phyloP scores from a whole-genome alignment of 495 filamentous ascomycete species.

The Pseudomonodictys pantanalensis region DNA sequence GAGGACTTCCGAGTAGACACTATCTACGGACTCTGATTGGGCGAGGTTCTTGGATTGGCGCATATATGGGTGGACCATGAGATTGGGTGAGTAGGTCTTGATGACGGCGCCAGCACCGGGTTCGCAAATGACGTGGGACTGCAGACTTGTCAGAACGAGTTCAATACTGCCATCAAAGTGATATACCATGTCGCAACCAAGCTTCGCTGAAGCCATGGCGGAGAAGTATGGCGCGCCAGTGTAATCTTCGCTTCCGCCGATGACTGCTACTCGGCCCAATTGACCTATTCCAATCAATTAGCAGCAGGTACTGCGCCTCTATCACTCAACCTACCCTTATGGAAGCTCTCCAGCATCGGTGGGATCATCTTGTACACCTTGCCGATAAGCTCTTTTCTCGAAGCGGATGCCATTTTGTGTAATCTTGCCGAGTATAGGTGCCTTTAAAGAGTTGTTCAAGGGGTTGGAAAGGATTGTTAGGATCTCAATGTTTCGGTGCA shows the following conservation, averaged over 20 bases:
- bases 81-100: slow-evolving; percentile 95
- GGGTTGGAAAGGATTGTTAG: not conserved
- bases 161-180: not conserved
- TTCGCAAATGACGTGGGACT: slow-evolving; percentile 97
- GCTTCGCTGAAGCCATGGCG: slow-evolving; percentile 86
- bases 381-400: slow-evolving; percentile 67
- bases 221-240: slow-evolving; percentile 98
- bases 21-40: slow-evolving; percentile 45
- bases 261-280: slow-evolving; percentile 86
- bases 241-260: slow-evolving; percentile 94
- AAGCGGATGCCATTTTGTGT: slow-evolving; percentile 45
- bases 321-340: slow-evolving; percentile 67
- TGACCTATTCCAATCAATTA: slow-evolving; percentile 59
- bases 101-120: slow-evolving; percentile 79
- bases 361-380: slow-evolving; percentile 90
- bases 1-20: slow-evolving; percentile 68
- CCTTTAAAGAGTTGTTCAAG: not conserved
- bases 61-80: slow-evolving; percentile 98
- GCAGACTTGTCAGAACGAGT: slow-evolving; percentile 8
- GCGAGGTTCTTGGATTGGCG: slow-evolving; percentile 60
- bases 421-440: not conserved
- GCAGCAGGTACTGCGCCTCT: not conserved
- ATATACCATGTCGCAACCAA: slow-evolving; percentile 52
- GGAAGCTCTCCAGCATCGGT: slow-evolving; percentile 91
- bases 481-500: not conserved